Conservation (phyloP, 371 early-diverging fungal genomes). For the Actinomucor elegans region DNA sequence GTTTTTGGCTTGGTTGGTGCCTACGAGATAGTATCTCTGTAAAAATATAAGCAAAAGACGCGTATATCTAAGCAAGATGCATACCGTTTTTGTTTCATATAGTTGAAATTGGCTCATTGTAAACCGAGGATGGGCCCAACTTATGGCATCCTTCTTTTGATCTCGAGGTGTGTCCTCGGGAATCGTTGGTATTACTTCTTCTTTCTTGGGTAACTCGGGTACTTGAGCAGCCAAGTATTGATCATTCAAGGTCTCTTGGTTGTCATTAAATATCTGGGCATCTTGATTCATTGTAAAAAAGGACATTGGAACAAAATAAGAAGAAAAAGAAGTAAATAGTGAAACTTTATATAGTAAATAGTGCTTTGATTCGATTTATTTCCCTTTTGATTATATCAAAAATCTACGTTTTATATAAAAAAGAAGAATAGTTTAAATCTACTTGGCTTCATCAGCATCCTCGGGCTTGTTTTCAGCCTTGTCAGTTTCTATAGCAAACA, state of each 20-base stretch:
- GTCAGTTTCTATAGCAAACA: constrained; percentile 27
- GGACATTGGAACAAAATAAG: constrained; percentile 1
- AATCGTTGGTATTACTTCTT: no score
- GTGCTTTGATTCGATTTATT: no score
- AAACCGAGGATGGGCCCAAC: constrained; percentile 36
- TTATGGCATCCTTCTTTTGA: constrained; percentile 20
- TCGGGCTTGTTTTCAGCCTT: constrained; percentile 44
- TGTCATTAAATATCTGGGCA: constrained; percentile 29
- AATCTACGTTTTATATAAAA: background rate
- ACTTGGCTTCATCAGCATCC: constrained; percentile 46
- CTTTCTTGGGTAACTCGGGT: constrained; percentile 1
- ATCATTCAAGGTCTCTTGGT: constrained; percentile 18
- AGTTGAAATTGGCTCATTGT: constrained; percentile 69
- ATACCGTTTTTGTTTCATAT: constrained; percentile 83
- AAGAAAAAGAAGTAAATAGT: no score
- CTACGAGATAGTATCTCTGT: constrained; percentile 80
- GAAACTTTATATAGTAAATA: no score
- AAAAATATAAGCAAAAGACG: background rate
- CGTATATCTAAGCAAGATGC: no score
- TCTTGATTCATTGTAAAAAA: constrained; percentile 29
- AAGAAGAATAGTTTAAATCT: constrained; percentile 11
- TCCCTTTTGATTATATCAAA: no score
- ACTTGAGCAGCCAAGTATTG: constrained; percentile 10
- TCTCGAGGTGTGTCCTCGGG: no score
- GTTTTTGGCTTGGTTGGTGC: constrained; percentile 74